Evolutionary conservation across 2,329 filamentous ascomycete species (phyloP).

Genomic region (Fusarium beomiforme): DNA sequence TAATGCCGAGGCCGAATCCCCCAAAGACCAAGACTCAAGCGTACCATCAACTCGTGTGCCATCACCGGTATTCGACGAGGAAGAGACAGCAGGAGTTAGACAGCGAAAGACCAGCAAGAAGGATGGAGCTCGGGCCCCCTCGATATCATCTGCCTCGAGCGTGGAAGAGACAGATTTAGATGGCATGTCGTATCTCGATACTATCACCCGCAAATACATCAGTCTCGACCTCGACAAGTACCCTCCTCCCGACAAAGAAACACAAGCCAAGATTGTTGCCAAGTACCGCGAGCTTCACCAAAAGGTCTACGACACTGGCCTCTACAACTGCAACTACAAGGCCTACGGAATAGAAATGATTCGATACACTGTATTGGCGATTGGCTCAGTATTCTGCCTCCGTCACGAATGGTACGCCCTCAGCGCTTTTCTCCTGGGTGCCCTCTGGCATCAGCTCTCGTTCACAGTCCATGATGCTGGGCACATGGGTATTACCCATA

Average conservation of each 20-base stretch:
- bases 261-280: constrained; percentile 77
- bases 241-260: constrained; percentile 76
- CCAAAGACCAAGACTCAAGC: constrained; percentile 51
- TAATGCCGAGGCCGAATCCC: constrained; percentile 18
- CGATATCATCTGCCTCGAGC: constrained; percentile 69
- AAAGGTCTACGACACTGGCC: constrained; percentile 75
- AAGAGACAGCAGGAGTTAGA: constrained; percentile 37
- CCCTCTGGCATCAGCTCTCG: constrained; percentile 93
- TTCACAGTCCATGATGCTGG: constrained; percentile 96
- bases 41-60: constrained; percentile 63
- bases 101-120: constrained; percentile 41
- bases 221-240: constrained; percentile 82
- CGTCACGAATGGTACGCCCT: constrained; percentile 71
- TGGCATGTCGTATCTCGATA: constrained; percentile 74
- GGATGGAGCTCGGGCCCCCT: constrained; percentile 52
- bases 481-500: constrained; percentile 97
- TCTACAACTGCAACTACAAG: constrained; percentile 86
- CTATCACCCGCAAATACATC: constrained; percentile 78
- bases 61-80: constrained; percentile 63
- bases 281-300: constrained; percentile 85
- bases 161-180: constrained; percentile 57
- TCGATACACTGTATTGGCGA: constrained; percentile 75
- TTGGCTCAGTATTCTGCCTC: constrained; percentile 68
- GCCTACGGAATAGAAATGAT: constrained; percentile 79
- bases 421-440: constrained; percentile 80